These are phyloP conservation scores for Erysimum cheiri DNA, from an alignment of 441 rosid species.

Conservation along the genomic window DNA sequence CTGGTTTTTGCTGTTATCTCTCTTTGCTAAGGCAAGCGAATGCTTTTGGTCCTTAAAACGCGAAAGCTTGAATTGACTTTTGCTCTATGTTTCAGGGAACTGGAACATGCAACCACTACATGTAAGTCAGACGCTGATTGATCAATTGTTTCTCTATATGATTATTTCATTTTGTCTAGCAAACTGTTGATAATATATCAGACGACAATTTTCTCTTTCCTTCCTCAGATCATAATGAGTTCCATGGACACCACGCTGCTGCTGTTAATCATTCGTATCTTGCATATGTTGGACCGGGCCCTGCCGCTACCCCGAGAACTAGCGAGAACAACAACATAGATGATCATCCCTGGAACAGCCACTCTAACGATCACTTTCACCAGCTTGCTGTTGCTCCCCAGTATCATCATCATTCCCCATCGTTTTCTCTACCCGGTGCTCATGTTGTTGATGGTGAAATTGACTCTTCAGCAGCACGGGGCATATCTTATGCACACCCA, in stretches of 20 bases:
- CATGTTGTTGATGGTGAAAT: constrained; percentile 55
- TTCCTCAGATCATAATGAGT: constrained; percentile 58
- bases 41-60: background rate
- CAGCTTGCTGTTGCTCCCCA: constrained; percentile 69
- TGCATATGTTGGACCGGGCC: constrained; percentile 60
- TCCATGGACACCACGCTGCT: constrained; percentile 55
- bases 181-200: constrained; percentile 21
- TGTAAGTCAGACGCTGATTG: constrained; percentile 53
- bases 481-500: constrained; percentile 57
- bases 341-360: constrained; percentile 65
- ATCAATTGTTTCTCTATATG: constrained; percentile 2
- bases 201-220: constrained; percentile 35
- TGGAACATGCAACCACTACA: constrained; percentile 61
- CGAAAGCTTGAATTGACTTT: background rate
- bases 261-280: constrained; percentile 60
- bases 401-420: constrained; percentile 51
- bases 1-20: constrained; percentile 25
- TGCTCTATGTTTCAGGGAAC: constrained; percentile 60
- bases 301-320: constrained; percentile 53
- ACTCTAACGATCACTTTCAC: constrained; percentile 52
- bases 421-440: constrained; percentile 52
- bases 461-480: constrained; percentile 56
- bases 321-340: constrained; percentile 50
- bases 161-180: constrained; percentile 29
- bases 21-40: constrained; percentile 14